Evolutionary conservation across 345 rosid genomes (phyloP).

Genomic region (Brassica rapa): DNA sequence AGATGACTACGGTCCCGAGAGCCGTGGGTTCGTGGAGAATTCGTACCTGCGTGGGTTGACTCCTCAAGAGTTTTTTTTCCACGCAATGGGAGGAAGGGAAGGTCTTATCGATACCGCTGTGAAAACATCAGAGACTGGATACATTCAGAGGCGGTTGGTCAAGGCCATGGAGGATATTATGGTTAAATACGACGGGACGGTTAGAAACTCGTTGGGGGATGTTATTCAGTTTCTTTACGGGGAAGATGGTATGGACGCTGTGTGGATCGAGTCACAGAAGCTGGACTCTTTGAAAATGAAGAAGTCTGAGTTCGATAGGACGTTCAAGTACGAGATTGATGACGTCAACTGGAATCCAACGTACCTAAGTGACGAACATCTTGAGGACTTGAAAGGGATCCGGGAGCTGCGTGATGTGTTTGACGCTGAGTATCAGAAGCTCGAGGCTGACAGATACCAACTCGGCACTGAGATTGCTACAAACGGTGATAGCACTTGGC

Average conservation of each 20-base stretch:
- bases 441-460: conserved; percentile 79
- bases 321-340: conserved; percentile 83
- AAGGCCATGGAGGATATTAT: conserved; percentile 99
- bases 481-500: conserved; percentile 91
- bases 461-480: conserved; percentile 95
- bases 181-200: conserved; percentile 99
- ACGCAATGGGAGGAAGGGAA: conserved; percentile 99
- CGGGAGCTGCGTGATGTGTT: conserved; percentile 88
- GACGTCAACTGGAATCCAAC: conserved; percentile 85
- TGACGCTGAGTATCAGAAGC: conserved; percentile 91
- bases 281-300: conserved; percentile 94
- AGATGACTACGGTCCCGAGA: conserved; percentile 96
- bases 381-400: conserved; percentile 88
- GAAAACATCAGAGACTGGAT: conserved; percentile 98
- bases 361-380: conserved; percentile 75
- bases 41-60: conserved; percentile 97
- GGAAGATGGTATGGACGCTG: conserved; percentile 99
- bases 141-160: conserved; percentile 95
- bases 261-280: conserved; percentile 95
- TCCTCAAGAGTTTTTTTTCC: conserved; percentile 98
- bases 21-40: conserved; percentile 99
- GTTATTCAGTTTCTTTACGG: conserved; percentile 98
- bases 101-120: conserved; percentile 99
- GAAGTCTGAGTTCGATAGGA: conserved; percentile 69
- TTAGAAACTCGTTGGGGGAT: conserved; percentile 94